Percentiles rank a stretch among this genome's conserved stretches.
phyloP scores from a whole-genome alignment of 2,329 filamentous ascomycete genomes.

The Biscogniauxia sp. region DNA sequence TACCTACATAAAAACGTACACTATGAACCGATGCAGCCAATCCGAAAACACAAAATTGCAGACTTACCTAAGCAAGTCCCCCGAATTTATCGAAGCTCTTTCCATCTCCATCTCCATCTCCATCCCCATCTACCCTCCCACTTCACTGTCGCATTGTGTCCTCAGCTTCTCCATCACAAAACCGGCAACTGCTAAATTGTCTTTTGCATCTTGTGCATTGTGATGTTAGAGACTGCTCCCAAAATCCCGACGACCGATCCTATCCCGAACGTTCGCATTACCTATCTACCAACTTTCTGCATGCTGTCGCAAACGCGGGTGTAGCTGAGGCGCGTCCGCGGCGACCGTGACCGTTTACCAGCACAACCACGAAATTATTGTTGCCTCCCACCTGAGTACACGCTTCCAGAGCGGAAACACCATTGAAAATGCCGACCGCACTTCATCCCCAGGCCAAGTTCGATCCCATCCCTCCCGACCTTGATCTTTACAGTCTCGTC shows the following conservation, averaged over 20 bases:
- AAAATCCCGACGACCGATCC: background rate
- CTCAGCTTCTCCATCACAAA: background rate
- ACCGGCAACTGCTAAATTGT: background rate
- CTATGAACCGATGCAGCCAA: background rate
- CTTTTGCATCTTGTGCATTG: background rate
- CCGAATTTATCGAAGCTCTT: background rate
- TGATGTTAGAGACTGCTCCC: background rate
- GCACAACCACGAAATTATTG: constrained; percentile 2
- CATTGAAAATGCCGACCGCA: constrained; percentile 65
- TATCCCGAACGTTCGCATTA: background rate
- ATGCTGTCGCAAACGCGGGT: constrained; percentile 6
- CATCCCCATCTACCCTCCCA: background rate
- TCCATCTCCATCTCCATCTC: background rate
- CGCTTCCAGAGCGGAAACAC: background rate
- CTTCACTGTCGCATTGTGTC: background rate
- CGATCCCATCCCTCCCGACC: constrained; percentile 82
- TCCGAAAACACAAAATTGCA: background rate
- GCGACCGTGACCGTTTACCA: constrained; percentile 11
- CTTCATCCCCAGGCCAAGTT: constrained; percentile 83
- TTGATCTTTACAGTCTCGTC: constrained; percentile 75
- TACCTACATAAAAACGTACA: background rate
- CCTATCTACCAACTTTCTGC: background rate
- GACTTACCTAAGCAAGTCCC: background rate
- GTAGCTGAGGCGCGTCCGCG: constrained; percentile 12
- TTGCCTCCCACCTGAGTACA: constrained; percentile 3